Evolutionary conservation across 2,329 filamentous ascomycete genomes (phyloP), one percentile per base, ranked within the genome.

Genomic region (Colletotrichum trifolii): DNA sequence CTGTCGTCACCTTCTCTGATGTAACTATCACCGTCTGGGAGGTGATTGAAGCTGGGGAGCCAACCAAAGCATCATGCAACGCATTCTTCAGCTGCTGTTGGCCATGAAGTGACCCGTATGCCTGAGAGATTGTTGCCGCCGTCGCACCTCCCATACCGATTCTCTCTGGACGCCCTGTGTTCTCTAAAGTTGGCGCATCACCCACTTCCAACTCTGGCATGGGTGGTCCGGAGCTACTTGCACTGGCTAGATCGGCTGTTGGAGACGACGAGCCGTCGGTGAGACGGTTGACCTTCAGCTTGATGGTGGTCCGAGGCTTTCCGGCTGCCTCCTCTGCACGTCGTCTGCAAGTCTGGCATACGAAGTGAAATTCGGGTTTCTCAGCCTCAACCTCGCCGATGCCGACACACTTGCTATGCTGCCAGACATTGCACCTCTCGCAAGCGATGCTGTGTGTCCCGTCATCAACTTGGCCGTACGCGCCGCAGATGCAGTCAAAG

Each of bases 361-460:
- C 78, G 73, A 97, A 97, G 67, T 92, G 89, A 72, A 98, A 98
- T 69, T 96, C 92, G 2, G 93, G 88, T 50, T 89, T 85, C 69
- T 97, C 95, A 1, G 94, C 94, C 67, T 94, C 91, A 65, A 85
- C 81, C 71, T 96, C 87, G 49, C 87, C 86, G 68, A 98, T 91
- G 45, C 90, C 91, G 65, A 97, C 86, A 74, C 96, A 99, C 72
- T 91, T 93, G 82, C 94, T 97, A 74, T 99, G 96, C 75, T 98
- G 95, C 96, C 96, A 99, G 52, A 97, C 90, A 74, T 91, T 96
- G 82, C 96, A 99, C 70, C 85, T 89, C 74, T 99, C 96, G 78
- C 96, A 99, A 35, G 94, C 92, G 69, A 99, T 89, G 75, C 94
- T 97, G 74, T 97, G 94, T 8, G 93, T 91, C 40, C 96, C 96